phyloP scores from a whole-genome alignment of 2,329 filamentous ascomycete genomes.

The Sclerotinia minor region DNA sequence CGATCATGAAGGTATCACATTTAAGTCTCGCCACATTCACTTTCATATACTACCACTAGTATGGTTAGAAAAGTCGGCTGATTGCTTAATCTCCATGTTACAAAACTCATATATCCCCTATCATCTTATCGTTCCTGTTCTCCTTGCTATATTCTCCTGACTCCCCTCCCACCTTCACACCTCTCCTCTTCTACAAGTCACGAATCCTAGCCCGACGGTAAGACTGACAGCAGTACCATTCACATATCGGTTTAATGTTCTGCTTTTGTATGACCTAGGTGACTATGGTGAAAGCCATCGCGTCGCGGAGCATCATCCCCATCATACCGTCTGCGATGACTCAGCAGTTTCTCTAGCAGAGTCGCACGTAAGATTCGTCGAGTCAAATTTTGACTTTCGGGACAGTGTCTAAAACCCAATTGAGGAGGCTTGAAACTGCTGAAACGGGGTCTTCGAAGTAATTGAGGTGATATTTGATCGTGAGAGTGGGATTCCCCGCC shows the following conservation, averaged over 20 bases:
- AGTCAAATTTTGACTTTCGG: not conserved
- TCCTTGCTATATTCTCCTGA: not conserved
- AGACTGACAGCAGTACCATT: no score
- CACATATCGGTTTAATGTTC: no score
- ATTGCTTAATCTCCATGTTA: not conserved
- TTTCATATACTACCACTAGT: accelerated
- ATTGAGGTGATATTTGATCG: not conserved
- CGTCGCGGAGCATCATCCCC: no score
- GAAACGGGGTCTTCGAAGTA: no score
- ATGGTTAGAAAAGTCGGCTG: not conserved
- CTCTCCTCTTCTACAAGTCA: not conserved
- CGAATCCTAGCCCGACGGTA: not conserved
- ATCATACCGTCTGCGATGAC: not conserved
- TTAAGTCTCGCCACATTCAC: not conserved
- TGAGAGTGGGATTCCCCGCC: not conserved
- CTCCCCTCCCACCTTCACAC: no score
- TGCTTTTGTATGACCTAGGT: no score
- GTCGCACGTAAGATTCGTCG: not conserved
- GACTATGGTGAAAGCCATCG: no score
- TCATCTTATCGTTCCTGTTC: not conserved
- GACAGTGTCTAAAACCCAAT: no score
- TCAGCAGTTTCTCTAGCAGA: not conserved
- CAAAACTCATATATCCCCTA: not conserved
- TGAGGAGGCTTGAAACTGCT: no score
- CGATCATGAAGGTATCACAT: not conserved